A percentile compares a stretch with the other conserved stretches of the same genome.
These are phyloP conservation scores for Azolla pinnata DNA, from an alignment of 75 land plant species.

Conservation along the genomic window DNA sequence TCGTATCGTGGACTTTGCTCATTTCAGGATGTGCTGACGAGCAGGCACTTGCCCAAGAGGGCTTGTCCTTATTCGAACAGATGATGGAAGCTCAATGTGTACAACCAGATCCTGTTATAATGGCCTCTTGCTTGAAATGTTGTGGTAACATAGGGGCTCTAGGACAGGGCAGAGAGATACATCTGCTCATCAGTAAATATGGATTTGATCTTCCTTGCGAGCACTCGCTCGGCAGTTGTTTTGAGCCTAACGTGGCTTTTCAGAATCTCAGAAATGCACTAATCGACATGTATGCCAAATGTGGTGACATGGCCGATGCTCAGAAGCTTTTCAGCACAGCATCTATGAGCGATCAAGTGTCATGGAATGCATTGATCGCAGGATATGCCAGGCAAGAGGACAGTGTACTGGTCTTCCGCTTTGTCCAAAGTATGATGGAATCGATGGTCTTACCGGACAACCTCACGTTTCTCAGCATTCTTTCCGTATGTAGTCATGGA, in stretches of 20 bases:
- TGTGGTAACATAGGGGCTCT: slow-evolving; percentile 3
- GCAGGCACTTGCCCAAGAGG: slow-evolving; percentile 38
- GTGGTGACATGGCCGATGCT: background rate
- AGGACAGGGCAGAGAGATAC: background rate
- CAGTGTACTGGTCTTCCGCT: slow-evolving; percentile 4
- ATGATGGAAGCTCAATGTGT: slow-evolving; percentile 29
- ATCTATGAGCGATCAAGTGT: background rate
- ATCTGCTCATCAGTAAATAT: background rate
- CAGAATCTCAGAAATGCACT: background rate
- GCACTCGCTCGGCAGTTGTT: no score
- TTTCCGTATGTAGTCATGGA: slow-evolving; percentile 27
- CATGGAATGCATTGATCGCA: background rate
- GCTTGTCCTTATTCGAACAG: slow-evolving; percentile 27
- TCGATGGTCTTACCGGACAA: slow-evolving; percentile 11
- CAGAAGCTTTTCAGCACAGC: background rate
- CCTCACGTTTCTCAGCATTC: slow-evolving; percentile 12
- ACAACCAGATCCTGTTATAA: slow-evolving; percentile 38
- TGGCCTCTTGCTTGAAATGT: slow-evolving; percentile 35
- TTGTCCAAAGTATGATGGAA: slow-evolving; percentile 11
- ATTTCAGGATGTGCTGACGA: slow-evolving; percentile 49
- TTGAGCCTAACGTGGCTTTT: background rate
- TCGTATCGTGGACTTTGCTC: slow-evolving; percentile 50
- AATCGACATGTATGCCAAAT: slow-evolving; percentile 3
- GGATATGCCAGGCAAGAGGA: background rate
- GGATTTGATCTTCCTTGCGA: background rate